Base-by-base conservation (phyloP, 129 eudicot species). In the Flaveria linearis region DNA sequence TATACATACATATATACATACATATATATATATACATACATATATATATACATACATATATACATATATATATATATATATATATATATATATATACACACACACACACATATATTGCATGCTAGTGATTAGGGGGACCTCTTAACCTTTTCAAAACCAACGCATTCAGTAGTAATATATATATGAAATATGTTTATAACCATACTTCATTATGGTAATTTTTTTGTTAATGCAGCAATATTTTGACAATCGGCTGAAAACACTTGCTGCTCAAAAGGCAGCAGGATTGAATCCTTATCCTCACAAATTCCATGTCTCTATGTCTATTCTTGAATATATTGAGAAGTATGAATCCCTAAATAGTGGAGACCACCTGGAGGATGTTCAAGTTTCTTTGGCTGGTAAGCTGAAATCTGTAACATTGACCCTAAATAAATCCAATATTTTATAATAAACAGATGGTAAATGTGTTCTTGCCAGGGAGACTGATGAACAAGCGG, bases 231-330 rank as follows among this genome's bases (percentile, higher is more conserved):
- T 82, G 93, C 96, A 93, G 97, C 96, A 93, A 91, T 93, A 93
- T 74, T 87, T 77, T 81, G 97, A 88, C 64, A 90, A 91, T 67
- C 77, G 98, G 80, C 84, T 87, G 84, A 91, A 78, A 83, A 69
- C 86, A 56, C 97, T 93, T 46, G 88, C 85, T n/a, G 85, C 92
- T 49, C 87, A 75, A 62, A 91, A 93, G 88, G 82, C 69, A 69
- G 82, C 87, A 62, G 98, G 98, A 62, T 50, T 41, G 9, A 88
- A 93, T 71, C 97, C 98, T 1, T 93, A 93, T 71, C 98, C 97
- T 30, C 98, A 93, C 89, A 93, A 93, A 50, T 91, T 93, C 56
- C 78, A 66, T 30, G 90, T 82, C 58, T 67, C 87, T 0, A 70
- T 86, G 85, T 49, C 89, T 50, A 82, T 90, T 49, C 82, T 80